Conservation (phyloP, 371 early-diverging fungal species). For the Apophysomyces sp. region DNA sequence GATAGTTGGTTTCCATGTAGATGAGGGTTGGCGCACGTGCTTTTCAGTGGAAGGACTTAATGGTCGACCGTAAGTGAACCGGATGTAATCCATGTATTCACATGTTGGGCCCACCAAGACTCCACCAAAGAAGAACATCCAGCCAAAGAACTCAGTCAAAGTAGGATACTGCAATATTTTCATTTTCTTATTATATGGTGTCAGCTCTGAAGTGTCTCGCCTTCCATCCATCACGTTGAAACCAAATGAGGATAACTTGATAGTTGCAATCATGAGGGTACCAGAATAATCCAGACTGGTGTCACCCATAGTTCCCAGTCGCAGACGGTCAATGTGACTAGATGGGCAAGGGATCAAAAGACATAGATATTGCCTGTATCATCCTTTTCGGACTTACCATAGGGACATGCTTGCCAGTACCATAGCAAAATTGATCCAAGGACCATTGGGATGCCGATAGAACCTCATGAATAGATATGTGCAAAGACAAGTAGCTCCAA, state of each 20-base stretch:
- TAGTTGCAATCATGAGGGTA: constrained; percentile 88
- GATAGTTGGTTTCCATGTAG: constrained; percentile 21
- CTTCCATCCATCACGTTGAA: constrained; percentile 59
- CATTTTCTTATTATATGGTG: constrained; percentile 63
- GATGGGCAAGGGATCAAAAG: no score
- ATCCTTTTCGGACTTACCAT: constrained; percentile 42
- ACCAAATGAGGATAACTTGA: constrained; percentile 87
- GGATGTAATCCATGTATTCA: constrained; percentile 72
- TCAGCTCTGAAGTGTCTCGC: constrained; percentile 16
- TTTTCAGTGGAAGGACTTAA: constrained; percentile 24
- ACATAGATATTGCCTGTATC: no score
- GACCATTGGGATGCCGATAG: constrained; percentile 50
- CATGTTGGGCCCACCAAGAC: constrained; percentile 88
- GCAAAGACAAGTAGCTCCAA: constrained; percentile 54
- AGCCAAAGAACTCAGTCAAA: constrained; percentile 82
- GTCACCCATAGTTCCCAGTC: constrained; percentile 46
- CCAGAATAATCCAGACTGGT: constrained; percentile 81
- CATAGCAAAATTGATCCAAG: constrained; percentile 67
- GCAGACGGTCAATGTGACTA: constrained; percentile 66
- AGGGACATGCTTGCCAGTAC: constrained; percentile 79
- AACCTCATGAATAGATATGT: constrained; percentile 57
- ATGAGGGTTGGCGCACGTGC: constrained; percentile 6
- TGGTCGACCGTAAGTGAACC: constrained; percentile 36
- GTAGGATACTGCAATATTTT: constrained; percentile 63
- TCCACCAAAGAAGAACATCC: constrained; percentile 85